These are phyloP conservation scores for Geranium rotundifolium DNA, from an alignment of 345 rosid genomes.

Conservation along the genomic window DNA sequence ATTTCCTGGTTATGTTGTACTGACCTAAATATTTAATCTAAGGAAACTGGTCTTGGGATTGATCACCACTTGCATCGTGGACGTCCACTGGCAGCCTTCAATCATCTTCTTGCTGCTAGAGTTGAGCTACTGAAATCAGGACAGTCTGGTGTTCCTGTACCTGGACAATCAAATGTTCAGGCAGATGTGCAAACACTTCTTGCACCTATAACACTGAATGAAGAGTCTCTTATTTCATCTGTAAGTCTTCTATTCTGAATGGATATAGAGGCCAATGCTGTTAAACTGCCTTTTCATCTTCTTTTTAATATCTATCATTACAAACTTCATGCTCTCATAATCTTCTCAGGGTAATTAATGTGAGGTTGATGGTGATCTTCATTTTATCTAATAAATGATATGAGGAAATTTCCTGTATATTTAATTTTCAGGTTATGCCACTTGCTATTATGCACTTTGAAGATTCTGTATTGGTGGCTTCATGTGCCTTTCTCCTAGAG, in stretches of 20 bases:
- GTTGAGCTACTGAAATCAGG: constrained; percentile 53
- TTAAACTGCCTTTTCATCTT: too few species aligned
- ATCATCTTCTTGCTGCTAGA: constrained; percentile 62
- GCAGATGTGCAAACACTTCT: constrained; percentile 86
- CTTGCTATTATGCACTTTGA: constrained; percentile 81
- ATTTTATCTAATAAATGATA: background rate
- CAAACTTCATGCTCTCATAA: too few species aligned
- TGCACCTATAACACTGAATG: constrained; percentile 55
- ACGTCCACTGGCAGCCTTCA: constrained; percentile 91
- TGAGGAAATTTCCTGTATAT: constrained; percentile 1
- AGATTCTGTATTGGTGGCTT: constrained; percentile 73
- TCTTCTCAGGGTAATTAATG: too few species aligned
- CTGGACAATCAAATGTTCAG: constrained; percentile 61
- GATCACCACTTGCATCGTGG: constrained; percentile 96
- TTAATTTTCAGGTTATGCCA: constrained; percentile 60
- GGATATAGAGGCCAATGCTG: background rate
- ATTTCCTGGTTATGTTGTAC: background rate
- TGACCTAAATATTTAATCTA: constrained; percentile 7
- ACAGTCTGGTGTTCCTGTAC: constrained; percentile 33
- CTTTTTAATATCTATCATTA: too few species aligned
- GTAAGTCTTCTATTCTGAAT: constrained; percentile 35
- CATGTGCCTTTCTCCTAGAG: constrained; percentile 78
- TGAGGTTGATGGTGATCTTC: background rate
- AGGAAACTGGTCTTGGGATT: constrained; percentile 83
- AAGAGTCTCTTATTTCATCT: constrained; percentile 68